Conservation (phyloP, 148 eudicot species). For the Dianthus caryophyllus region DNA sequence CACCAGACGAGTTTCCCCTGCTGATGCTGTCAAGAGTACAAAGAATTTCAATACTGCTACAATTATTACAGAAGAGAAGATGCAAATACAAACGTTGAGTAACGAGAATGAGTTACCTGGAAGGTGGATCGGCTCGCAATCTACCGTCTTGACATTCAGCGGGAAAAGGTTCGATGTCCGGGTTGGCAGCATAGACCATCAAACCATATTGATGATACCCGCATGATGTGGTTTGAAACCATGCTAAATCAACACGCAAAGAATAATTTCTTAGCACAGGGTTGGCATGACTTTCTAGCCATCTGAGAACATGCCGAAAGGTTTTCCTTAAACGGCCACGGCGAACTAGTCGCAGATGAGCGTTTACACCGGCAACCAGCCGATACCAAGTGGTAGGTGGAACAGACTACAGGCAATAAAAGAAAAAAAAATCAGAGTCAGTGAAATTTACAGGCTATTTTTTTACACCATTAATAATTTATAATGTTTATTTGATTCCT, state of each 20-base stretch:
- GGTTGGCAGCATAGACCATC: conserved; percentile 51
- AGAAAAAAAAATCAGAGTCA: conserved; percentile 12
- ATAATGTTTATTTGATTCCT: not conserved
- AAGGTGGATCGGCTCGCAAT: conserved; percentile 33
- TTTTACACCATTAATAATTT: not conserved
- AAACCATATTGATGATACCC: conserved; percentile 85
- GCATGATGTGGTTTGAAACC: conserved; percentile 73
- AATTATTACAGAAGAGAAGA: not conserved
- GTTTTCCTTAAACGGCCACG: conserved; percentile 69
- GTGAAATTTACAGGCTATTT: not conserved
- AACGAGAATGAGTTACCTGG: conserved; percentile 40
- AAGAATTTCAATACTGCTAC: no score
- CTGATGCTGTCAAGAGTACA: conserved; percentile 25
- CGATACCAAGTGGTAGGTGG: conserved; percentile 98
- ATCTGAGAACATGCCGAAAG: conserved; percentile 59
- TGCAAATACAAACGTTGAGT: not conserved
- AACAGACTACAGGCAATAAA: conserved; percentile 45
- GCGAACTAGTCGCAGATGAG: conserved; percentile 80
- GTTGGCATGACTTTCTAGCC: conserved; percentile 91
- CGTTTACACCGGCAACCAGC: conserved; percentile 96
- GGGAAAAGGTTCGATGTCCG: conserved; percentile 34
- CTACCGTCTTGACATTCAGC: conserved; percentile 40
- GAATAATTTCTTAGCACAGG: conserved; percentile 67
- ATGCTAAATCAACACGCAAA: conserved; percentile 68
- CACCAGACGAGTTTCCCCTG: conserved; percentile 34